A percentile compares a stretch with the other conserved stretches of the same genome.
phyloP scores from a whole-genome alignment of 805 yeast species.

The Candida namnaoensis region DNA sequence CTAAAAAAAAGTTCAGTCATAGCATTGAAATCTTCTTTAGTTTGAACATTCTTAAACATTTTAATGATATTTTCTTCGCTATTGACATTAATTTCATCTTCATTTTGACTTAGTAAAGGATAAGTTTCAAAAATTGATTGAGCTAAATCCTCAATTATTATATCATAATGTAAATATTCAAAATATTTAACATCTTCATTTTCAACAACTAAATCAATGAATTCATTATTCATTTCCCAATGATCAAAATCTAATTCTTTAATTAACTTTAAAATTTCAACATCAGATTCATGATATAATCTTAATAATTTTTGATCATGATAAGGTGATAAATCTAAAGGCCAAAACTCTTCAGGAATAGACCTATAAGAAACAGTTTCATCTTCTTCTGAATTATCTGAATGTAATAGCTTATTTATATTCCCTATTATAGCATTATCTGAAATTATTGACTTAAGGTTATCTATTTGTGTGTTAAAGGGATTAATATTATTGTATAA shows the following conservation, averaged over 20 bases:
- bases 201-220: constrained; percentile 35
- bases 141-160: constrained; percentile 48
- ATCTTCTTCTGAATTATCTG: not conserved
- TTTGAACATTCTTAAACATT: constrained; percentile 9
- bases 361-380: too few relatives aligned
- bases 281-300: not conserved
- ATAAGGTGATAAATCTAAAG: not conserved
- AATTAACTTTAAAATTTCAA: not conserved
- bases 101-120: constrained; percentile 22
- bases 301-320: not conserved
- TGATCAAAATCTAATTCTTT: constrained; percentile 15
- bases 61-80: constrained; percentile 2
- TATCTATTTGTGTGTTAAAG: too few relatives aligned
- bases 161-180: constrained; percentile 16
- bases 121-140: constrained; percentile 47
- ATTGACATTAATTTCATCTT: constrained; percentile 2
- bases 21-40: constrained; percentile 5
- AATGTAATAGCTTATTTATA: too few relatives aligned
- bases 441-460: too few relatives aligned
- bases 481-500: too few relatives aligned
- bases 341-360: not conserved
- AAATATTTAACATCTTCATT: constrained; percentile 3
- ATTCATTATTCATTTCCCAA: constrained; percentile 43
- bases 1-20: constrained; percentile 53
- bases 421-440: too few relatives aligned